Evolutionary conservation across 495 filamentous ascomycete genomes (phyloP), one percentile per base, ranked within the genome.

Genomic region (Penicillium manginii): DNA sequence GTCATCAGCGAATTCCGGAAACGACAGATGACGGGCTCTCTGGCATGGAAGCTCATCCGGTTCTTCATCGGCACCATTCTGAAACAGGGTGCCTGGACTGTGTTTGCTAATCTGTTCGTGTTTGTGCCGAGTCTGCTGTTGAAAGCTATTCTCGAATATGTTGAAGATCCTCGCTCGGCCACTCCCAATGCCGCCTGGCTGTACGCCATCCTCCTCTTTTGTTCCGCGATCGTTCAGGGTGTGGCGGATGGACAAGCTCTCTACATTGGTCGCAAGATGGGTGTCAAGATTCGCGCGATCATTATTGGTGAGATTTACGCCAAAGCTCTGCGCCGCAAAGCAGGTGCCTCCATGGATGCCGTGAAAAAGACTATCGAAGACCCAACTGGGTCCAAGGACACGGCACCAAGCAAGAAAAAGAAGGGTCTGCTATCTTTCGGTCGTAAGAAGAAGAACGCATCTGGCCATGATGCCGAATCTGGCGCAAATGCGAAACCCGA

Each of bases 251-350:
- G 86, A 15, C 92, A 96, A 71, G 90, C 92, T n/a, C 83, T 99
- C 1, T 98, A 87, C 84, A 87, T 96, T 52, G 96, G 96, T 17
- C 88, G 96, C 45, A 96, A 91, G 70, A 91, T 98, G 54, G 96
- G 93, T 72, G 91, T 99, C 61, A 88, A 89, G 52, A 79, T 98
- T 35, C 90, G 93, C 37, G 92, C 96, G 22, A 92, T 99, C 63
- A 91, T 99, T 42, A 90, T 99, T 65, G 96, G 96, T 47, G 96
- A 99, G 68, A 92, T 99, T 39, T 99, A 98, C 69, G 90, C 93
- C 37, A 99, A 99, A 73, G 91, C 96, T 4, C 81, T 99, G n/a
- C 84, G 93, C 59, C 86, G 96, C 43, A 96, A 94, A 71, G 93
- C 91, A 29, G 87, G 91, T 43, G 86, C 92, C 9, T 87, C 88